Conservation (phyloP, 2,329 filamentous ascomycete genomes). For the Pezicula carpinea region DNA sequence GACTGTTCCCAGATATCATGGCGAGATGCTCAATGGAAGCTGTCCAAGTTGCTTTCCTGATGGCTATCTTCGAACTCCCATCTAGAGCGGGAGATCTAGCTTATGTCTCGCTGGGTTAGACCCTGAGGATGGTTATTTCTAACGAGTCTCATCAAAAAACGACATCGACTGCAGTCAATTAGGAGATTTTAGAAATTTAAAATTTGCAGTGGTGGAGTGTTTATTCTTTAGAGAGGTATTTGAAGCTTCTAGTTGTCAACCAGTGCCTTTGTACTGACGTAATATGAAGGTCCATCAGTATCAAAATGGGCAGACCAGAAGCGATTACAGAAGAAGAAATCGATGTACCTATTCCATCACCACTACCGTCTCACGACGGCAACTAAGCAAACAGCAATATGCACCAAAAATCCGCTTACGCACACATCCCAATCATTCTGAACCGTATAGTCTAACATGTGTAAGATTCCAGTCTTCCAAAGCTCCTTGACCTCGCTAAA, state of each 20-base stretch:
- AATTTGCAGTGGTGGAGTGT: neutral
- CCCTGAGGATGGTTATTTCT: neutral
- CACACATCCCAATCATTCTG: neutral
- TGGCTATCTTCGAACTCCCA: neutral
- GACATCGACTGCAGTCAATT: neutral
- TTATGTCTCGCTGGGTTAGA: constrained; percentile 1
- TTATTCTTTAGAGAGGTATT: neutral
- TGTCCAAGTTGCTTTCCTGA: neutral
- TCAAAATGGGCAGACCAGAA: neutral
- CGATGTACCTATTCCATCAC: neutral
- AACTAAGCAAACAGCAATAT: neutral
- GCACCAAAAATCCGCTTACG: neutral
- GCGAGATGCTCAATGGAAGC: neutral
- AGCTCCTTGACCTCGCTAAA: neutral
- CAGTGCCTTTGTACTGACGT: neutral
- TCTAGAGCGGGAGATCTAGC: neutral
- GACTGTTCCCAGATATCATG: neutral
- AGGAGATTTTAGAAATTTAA: neutral
- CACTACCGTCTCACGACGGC: neutral
- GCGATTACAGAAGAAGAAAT: constrained; percentile 2
- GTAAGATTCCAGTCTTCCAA: neutral
- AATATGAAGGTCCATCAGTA: neutral
- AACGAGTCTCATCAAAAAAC: constrained; percentile 1
- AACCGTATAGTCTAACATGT: neutral
- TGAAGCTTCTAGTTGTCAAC: neutral